Evolutionary conservation across 768 basidiomycete species (phyloP), one percentile per base, ranked within the genome.

Genomic region (Mycena capillaripes): DNA sequence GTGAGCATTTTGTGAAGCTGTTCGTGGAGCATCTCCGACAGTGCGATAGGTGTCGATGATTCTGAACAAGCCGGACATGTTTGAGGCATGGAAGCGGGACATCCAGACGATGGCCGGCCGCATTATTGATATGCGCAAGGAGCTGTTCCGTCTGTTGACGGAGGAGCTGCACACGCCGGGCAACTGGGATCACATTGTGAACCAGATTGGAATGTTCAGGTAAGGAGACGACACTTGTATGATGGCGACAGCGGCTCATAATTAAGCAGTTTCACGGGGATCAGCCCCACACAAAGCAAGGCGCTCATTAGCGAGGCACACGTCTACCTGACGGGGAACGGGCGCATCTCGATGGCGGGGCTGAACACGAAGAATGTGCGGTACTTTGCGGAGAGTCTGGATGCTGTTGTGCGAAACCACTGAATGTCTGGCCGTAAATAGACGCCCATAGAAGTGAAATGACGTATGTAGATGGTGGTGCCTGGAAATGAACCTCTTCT

Each of bases 131-230:
- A 98, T 98, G 97, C 90, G 98, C 48, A 84, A 90, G 72, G 89
- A 94, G 84, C 86, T 99, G 76, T 87, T 90, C 86, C 84, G 88
- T 65, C 79, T 94, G 77, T 81, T 98, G 79, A 93, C 89, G 23
- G 87, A 95, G 73, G 92, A 93, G 80, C 82, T 96, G 74, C 89
- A 93, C 78, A 97, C 95, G 60, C 97, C 97, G 4, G 96, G 97
- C 8, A 91, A 90, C 78, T 99, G 98, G 98, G 90, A 92, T n/a
- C 97, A 99, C 83, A 97, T 99, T 78, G 85, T 93, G 76, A 89
- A 91, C 62, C 98, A 99, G 87, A 99, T 99, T 82, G 97, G 97
- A 67, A 98, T 97, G 97, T 98, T 97, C 88, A 96, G 94, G 91
- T 96, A 80, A 52, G 57, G 57, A 64, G 57, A 48, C 50, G 19